Percentiles rank a stretch among this genome's conserved stretches.
These are phyloP conservation scores for Rutstroemia sydowiana DNA, from an alignment of 2,329 filamentous ascomycete species.

Conservation along the genomic window DNA sequence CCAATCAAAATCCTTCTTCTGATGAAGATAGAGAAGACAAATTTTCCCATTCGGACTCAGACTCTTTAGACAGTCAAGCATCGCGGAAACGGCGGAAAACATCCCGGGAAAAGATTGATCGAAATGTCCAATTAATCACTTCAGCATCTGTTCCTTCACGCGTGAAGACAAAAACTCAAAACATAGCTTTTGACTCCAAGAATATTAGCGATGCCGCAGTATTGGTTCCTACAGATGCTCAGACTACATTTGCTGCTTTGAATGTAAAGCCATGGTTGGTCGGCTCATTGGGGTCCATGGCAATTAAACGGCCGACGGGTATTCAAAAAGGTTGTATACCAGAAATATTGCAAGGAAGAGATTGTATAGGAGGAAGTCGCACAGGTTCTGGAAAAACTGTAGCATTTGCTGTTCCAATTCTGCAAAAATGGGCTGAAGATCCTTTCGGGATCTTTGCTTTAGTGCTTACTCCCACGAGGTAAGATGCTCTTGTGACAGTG, in stretches of 20 bases:
- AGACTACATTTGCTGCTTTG: slow-evolving; percentile 64
- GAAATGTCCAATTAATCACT: slow-evolving; percentile 14
- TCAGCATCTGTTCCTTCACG: slow-evolving; percentile 25
- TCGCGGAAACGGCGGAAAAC: slow-evolving; percentile 29
- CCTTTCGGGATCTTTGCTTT: slow-evolving; percentile 86
- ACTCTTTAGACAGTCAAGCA: slow-evolving; percentile 27
- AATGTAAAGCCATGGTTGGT: slow-evolving; percentile 82
- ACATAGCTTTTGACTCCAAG: not conserved
- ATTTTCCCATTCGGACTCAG: slow-evolving; percentile 19
- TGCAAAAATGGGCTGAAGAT: slow-evolving; percentile 90
- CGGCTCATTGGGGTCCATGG: slow-evolving; percentile 66
- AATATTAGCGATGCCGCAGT: slow-evolving; percentile 26
- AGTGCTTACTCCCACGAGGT: slow-evolving; percentile 80
- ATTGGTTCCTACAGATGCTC: slow-evolving; percentile 46
- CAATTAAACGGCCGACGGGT: slow-evolving; percentile 80
- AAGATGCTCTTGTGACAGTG: slow-evolving; percentile 17
- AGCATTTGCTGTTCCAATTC: slow-evolving; percentile 87
- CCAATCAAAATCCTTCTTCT: slow-evolving; percentile 5
- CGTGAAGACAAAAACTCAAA: slow-evolving; percentile 19
- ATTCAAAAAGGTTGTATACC: slow-evolving; percentile 94
- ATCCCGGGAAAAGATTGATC: slow-evolving; percentile 15
- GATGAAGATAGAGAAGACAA: not conserved
- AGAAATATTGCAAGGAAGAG: slow-evolving; percentile 80
- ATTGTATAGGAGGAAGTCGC: slow-evolving; percentile 90
- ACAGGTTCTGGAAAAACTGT: slow-evolving; percentile 98